Conservation (phyloP, 2,329 filamentous ascomycete species). For the Ceratocystis ficicola region DNA sequence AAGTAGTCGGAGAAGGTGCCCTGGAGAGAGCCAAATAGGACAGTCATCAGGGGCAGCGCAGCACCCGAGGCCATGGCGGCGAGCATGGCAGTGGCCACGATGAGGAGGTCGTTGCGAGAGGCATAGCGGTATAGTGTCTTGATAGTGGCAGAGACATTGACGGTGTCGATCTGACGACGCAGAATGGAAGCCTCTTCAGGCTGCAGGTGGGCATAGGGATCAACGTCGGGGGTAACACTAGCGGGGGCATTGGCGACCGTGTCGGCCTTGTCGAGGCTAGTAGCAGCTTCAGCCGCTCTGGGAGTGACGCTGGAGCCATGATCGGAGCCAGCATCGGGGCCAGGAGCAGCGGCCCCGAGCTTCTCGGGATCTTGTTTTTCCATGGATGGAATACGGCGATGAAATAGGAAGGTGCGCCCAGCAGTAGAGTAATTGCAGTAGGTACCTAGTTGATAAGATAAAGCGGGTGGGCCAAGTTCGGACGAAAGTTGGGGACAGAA, state of each 20-base stretch:
- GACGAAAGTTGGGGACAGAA: neutral
- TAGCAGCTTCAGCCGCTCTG: neutral
- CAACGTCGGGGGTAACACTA: constrained; percentile 27
- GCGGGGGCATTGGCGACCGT: neutral
- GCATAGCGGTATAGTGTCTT: constrained; percentile 59
- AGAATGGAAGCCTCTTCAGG: constrained; percentile 54
- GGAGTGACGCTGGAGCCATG: neutral
- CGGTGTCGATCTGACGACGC: constrained; percentile 54
- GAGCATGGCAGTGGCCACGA: constrained; percentile 49
- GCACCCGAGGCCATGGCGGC: constrained; percentile 61
- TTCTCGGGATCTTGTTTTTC: constrained; percentile 4
- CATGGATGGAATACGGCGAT: neutral
- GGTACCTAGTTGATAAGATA: neutral
- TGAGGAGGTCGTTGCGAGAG: constrained; percentile 49
- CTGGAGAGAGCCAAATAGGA: constrained; percentile 67
- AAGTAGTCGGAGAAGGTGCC: constrained; percentile 58
- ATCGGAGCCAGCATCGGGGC: neutral
- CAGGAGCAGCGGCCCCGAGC: neutral
- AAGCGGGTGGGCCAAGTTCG: neutral
- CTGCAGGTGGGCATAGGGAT: constrained; percentile 51
- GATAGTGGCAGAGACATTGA: constrained; percentile 51
- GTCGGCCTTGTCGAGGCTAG: neutral
- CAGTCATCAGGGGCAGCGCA: constrained; percentile 66
- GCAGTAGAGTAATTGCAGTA: neutral
- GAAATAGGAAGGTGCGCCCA: neutral